phyloP scores from a whole-genome alignment of 805 yeast genomes.

The Blastobotrys americana region DNA sequence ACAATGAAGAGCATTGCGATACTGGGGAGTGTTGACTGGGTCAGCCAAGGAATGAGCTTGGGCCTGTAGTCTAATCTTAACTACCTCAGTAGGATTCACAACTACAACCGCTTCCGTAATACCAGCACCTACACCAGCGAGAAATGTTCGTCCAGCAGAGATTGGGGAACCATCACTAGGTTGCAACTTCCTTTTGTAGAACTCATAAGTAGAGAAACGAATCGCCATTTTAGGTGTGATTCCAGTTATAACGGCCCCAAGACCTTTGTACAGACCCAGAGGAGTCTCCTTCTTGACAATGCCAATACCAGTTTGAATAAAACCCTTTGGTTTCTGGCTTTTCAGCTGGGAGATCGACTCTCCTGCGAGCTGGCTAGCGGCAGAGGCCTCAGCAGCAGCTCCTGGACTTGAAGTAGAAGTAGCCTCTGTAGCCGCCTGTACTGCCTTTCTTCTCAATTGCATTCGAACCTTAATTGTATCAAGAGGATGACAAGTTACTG shows the following conservation, averaged over 20 bases:
- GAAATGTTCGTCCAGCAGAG: constrained; percentile 65
- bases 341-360: neutral
- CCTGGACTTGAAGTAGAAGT: constrained; percentile 12
- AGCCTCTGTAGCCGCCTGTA: constrained; percentile 26
- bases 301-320: constrained; percentile 68
- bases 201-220: constrained; percentile 90
- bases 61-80: constrained; percentile 92
- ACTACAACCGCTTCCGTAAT: constrained; percentile 89
- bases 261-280: constrained; percentile 84
- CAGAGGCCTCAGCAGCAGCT: constrained; percentile 12
- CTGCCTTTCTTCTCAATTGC: constrained; percentile 71
- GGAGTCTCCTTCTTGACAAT: constrained; percentile 77
- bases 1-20: constrained; percentile 90
- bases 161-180: constrained; percentile 55
- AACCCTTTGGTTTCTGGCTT: constrained; percentile 44
- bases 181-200: constrained; percentile 63
- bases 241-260: constrained; percentile 95
- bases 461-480: constrained; percentile 96
- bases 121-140: constrained; percentile 97
- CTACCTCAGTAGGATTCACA: constrained; percentile 97
- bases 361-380: neutral
- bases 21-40: constrained; percentile 73
- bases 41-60: constrained; percentile 87
- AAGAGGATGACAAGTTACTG: constrained; percentile 96
- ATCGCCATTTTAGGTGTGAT: constrained; percentile 98